Evolutionary conservation across 78 protist species (phyloP).

Genomic region (Isochrysis galbana): DNA sequence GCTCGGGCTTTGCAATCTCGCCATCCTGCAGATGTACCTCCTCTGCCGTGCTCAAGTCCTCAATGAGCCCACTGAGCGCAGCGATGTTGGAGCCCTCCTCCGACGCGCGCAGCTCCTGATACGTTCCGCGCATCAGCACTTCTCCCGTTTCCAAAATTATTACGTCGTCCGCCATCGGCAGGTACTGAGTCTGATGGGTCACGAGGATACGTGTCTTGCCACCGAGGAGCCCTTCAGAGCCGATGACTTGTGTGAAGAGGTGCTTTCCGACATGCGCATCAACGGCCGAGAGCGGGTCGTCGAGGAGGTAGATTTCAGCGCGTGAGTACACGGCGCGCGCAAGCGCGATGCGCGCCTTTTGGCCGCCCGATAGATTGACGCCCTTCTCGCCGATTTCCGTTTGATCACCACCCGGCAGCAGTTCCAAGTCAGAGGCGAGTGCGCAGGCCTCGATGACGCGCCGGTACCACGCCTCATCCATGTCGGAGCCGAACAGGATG

Average conservation of each 20-base stretch:
- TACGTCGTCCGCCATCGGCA: slow-evolving; percentile 10
- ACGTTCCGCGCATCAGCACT: background rate
- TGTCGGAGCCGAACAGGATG: background rate
- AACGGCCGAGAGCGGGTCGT: slow-evolving; percentile 83
- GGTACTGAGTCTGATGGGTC: slow-evolving; percentile 36
- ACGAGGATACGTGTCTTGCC: background rate
- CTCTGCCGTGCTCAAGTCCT: background rate
- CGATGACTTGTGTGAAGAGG: background rate
- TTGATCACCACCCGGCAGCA: slow-evolving; percentile 62
- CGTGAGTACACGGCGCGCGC: slow-evolving; percentile 92
- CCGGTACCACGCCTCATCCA: slow-evolving; percentile 27
- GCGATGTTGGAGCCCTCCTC: background rate
- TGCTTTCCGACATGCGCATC: slow-evolving; percentile 79
- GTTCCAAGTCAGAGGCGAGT: slow-evolving; percentile 44
- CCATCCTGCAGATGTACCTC: background rate
- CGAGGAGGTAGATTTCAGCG: slow-evolving; percentile 65
- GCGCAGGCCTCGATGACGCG: slow-evolving; percentile 41
- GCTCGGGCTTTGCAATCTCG: too few species aligned
- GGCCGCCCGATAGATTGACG: slow-evolving; percentile 82
- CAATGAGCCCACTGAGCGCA: background rate
- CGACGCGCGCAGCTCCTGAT: background rate
- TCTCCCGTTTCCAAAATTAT: background rate
- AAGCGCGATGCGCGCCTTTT: slow-evolving; percentile 67
- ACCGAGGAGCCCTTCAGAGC: too few species aligned
- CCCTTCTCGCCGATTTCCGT: slow-evolving; percentile 69